phyloP scores from a whole-genome alignment of 1,139 yeast species.

The Hyphopichia burtonii region DNA sequence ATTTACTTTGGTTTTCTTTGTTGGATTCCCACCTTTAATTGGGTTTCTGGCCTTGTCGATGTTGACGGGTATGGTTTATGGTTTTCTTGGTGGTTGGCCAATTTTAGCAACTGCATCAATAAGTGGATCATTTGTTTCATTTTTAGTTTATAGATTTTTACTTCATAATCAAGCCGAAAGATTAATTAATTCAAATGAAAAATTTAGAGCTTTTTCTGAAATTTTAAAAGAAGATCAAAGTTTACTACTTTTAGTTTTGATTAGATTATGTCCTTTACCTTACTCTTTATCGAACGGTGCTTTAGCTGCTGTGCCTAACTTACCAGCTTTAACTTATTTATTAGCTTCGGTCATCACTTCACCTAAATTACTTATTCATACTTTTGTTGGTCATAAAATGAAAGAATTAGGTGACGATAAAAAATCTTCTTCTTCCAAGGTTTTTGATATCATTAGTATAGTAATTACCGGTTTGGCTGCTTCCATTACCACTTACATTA shows the following conservation, averaged over 20 bases:
- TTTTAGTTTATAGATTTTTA: conserved; percentile 62
- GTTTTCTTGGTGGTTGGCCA: conserved; percentile 79
- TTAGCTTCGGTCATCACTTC: conserved; percentile 74
- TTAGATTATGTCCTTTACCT: conserved; percentile 88
- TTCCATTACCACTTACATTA: conserved; percentile 62
- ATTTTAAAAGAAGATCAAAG: conserved; percentile 66
- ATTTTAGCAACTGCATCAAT: conserved; percentile 68
- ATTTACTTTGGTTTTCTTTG: conserved; percentile 42
- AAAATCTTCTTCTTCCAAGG: conserved; percentile 48
- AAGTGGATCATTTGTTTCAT: conserved; percentile 71
- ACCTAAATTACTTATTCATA: conserved; percentile 75
- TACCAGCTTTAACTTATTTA: conserved; percentile 59
- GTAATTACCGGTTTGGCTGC: conserved; percentile 58
- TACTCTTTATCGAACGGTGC: conserved; percentile 93
- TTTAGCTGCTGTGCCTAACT: conserved; percentile 78
- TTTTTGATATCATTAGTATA: conserved; percentile 66
- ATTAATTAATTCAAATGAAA: conserved; percentile 53
- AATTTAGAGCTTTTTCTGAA: conserved; percentile 72
- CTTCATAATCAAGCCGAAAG: conserved; percentile 55
- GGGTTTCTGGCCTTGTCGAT: conserved; percentile 77
- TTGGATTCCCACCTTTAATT: conserved; percentile 80
- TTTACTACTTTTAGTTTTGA: conserved; percentile 62
- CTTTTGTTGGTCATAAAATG: conserved; percentile 78
- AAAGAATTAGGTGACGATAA: conserved; percentile 64
- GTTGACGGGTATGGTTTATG: conserved; percentile 80